Base-by-base conservation (phyloP, 768 basidiomycete genomes). In the Dentipellis fragilis region DNA sequence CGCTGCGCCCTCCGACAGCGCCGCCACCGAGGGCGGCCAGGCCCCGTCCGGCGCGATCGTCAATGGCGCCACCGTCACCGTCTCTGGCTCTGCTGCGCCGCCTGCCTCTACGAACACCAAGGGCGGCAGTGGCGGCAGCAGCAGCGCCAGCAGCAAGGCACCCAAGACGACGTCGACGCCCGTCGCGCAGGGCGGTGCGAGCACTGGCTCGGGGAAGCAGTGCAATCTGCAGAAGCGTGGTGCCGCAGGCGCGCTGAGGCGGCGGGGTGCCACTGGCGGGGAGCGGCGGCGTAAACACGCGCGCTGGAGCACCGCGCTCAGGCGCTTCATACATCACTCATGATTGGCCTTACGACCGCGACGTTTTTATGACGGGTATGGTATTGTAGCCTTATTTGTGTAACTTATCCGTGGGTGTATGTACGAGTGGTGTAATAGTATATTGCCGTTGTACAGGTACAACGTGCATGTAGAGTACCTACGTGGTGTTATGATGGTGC, bases 1-100 rank as follows among this genome's bases (percentile, higher is more conserved):
- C 12, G 59, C 59, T 5, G 49, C 59, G 22, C 48, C 54, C 10
- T 29, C 59, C 16, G 51, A 57, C 39, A 12, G 38, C 37, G 36
- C 51, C 14, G 10, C 37, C 35, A 29, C 23, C 23, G 21, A 34
- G 9, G 51, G 51, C 36, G 51, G 51, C 12, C 51, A 52, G 51
- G 35, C 34, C 1, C 17, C 51, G 11, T 52, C 51, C 14, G 19
- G 51, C 29, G 51, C 51, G 12, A 35, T 36, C 37, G 35, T 16
- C 51, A 37, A 22, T n/a, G 35, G 35, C 35, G 35, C 51, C 9
- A 52, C 51, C 34, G 36, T 39, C 35, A 52, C 51, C 51, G 35
- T 10, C 17, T 52, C 51, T 9, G n/a, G 34, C 19, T 1, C 37
- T 1, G 14, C 37, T 1, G 2, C 48, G 9, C 11, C 47, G 4